Evolutionary conservation across 2,329 filamentous ascomycete species (phyloP).

Genomic region (Scolecobasidium constrictum): DNA sequence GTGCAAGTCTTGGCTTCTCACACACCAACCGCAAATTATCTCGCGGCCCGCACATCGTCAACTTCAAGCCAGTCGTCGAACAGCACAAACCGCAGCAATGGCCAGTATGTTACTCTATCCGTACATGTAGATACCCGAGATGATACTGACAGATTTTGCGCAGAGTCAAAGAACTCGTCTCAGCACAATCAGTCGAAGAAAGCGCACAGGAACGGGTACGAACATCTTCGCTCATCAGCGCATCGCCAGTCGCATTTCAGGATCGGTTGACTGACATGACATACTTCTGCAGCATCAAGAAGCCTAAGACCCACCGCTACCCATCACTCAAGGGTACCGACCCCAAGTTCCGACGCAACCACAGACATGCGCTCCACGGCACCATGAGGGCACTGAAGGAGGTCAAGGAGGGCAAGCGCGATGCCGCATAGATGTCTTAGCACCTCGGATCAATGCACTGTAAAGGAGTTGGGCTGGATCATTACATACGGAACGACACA

Average conservation of each 20-base stretch:
- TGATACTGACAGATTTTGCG: background rate
- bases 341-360: slow-evolving; percentile 99
- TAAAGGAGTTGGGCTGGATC: slow-evolving; percentile 1
- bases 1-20: background rate
- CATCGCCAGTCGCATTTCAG: no score
- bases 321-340: slow-evolving; percentile 97
- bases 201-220: slow-evolving; percentile 98
- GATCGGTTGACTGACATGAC: background rate
- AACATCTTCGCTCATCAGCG: slow-evolving; percentile 14
- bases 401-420: slow-evolving; percentile 90
- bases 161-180: slow-evolving; percentile 99
- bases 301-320: slow-evolving; percentile 98
- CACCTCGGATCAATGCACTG: background rate
- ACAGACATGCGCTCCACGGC: slow-evolving; percentile 98
- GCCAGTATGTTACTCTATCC: slow-evolving; percentile 9
- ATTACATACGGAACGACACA: slow-evolving; percentile 11
- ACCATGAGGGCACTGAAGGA: slow-evolving; percentile 99
- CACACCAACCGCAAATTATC: background rate
- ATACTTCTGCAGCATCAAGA: slow-evolving; percentile 73
- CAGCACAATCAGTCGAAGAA: slow-evolving; percentile 98
- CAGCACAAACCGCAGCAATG: slow-evolving; percentile 9
- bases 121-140: background rate
- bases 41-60: background rate
- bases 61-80: background rate
- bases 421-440: slow-evolving; percentile 56